Conservation (phyloP, 2,329 filamentous ascomycete species). For the Ophiosphaerella herpotricha region DNA sequence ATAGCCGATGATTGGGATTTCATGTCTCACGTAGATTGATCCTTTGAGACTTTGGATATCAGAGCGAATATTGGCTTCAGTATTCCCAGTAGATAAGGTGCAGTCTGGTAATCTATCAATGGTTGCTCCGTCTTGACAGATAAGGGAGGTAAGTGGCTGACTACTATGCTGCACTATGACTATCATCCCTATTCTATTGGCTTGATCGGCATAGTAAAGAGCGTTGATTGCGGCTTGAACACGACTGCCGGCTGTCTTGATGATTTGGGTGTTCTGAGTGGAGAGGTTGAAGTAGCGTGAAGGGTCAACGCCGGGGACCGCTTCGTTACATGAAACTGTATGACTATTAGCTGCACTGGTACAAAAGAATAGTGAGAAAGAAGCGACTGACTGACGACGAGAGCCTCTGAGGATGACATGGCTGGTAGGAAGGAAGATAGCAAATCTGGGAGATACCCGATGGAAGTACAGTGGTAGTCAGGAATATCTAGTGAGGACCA, state of each 20-base stretch:
- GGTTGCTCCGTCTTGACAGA: background rate
- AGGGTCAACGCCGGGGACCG: constrained; percentile 18
- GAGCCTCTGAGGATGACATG: constrained; percentile 5
- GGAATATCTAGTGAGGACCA: no score
- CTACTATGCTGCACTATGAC: constrained; percentile 26
- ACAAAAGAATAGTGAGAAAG: background rate
- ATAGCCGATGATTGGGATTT: constrained; percentile 26
- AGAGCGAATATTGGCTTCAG: constrained; percentile 16
- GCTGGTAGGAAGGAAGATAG: background rate
- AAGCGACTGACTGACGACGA: constrained; percentile 4
- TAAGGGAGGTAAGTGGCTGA: background rate
- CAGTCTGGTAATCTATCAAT: constrained; percentile 11
- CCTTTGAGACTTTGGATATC: constrained; percentile 17
- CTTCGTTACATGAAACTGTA: constrained; percentile 22
- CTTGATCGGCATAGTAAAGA: constrained; percentile 18
- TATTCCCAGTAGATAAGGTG: constrained; percentile 6
- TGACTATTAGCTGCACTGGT: background rate
- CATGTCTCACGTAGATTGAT: constrained; percentile 17
- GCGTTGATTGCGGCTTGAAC: constrained; percentile 9
- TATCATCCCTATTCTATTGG: constrained; percentile 21
- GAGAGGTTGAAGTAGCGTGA: constrained; percentile 28
- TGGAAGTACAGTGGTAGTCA: background rate
- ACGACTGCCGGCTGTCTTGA: constrained; percentile 22
- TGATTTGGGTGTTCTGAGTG: constrained; percentile 15
- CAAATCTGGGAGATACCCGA: background rate